Conservation (phyloP, 306 rosid genomes). For the Neltuma alba region DNA sequence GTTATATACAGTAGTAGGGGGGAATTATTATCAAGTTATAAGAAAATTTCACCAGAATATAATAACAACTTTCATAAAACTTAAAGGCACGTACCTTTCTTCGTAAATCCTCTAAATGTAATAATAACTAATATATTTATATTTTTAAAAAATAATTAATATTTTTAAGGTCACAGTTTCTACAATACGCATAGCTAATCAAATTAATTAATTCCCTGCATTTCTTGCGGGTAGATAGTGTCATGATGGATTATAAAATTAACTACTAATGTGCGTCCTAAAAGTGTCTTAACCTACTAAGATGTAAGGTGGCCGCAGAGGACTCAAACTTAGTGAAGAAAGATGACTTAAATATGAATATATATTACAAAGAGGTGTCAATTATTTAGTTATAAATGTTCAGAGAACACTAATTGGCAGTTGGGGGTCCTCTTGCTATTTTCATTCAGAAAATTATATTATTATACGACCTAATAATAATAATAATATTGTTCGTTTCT, state of each 20-base stretch:
- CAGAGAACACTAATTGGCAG: not conserved
- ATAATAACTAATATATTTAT: not conserved
- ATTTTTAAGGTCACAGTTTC: not conserved
- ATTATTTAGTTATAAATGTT: not conserved
- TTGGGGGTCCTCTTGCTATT: not conserved
- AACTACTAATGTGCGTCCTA: slow-evolving; percentile 40
- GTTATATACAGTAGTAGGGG: not conserved
- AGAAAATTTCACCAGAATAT: not conserved
- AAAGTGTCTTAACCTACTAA: slow-evolving; percentile 22
- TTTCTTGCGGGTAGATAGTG: not conserved
- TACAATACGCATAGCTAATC: not conserved
- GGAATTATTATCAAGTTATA: not conserved
- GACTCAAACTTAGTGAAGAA: slow-evolving; percentile 40
- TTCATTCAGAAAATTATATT: not conserved
- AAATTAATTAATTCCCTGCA: slow-evolving; percentile 13
- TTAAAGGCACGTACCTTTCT: not conserved
- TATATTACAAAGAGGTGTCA: slow-evolving; percentile 32
- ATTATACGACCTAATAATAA: not conserved
- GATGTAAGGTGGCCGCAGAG: slow-evolving; percentile 31
- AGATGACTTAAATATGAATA: slow-evolving; percentile 46
- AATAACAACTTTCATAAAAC: not conserved
- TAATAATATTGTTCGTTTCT: not conserved
- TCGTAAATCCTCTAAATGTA: not conserved
- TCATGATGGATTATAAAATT: slow-evolving; percentile 27
- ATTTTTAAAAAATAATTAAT: not conserved